Evolutionary conservation across 2,329 filamentous ascomycete species (phyloP).

Genomic region (Metarhizium guizhouense): DNA sequence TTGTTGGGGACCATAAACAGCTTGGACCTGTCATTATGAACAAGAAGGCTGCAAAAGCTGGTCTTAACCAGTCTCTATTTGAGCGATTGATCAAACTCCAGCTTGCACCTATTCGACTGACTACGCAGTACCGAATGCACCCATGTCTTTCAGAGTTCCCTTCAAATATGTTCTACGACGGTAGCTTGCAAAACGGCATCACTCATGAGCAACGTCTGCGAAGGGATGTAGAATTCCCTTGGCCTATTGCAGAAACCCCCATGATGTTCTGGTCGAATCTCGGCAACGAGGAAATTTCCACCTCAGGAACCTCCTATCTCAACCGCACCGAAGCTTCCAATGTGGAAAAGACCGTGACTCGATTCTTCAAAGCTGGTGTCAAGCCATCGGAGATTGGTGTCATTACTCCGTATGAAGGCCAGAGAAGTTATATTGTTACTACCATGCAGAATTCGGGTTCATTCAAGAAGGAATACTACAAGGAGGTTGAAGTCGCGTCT

Average conservation of each 20-base stretch:
- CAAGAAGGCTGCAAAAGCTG: slow-evolving; percentile 97
- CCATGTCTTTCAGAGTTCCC: slow-evolving; percentile 95
- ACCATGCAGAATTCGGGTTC: slow-evolving; percentile 98
- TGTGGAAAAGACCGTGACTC: slow-evolving; percentile 95
- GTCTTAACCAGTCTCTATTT: slow-evolving; percentile 95
- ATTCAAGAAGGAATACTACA: slow-evolving; percentile 97
- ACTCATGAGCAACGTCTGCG: slow-evolving; percentile 81
- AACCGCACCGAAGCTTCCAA: slow-evolving; percentile 96
- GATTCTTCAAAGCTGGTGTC: slow-evolving; percentile 98
- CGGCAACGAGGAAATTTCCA: slow-evolving; percentile 95
- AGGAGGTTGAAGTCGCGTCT: slow-evolving; percentile 95
- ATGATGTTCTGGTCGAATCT: slow-evolving; percentile 99
- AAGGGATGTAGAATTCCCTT: slow-evolving; percentile 93
- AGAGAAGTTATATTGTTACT: slow-evolving; percentile 95
- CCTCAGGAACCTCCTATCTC: slow-evolving; percentile 93
- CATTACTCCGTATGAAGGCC: slow-evolving; percentile 96
- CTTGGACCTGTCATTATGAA: slow-evolving; percentile 99
- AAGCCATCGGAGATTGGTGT: slow-evolving; percentile 89
- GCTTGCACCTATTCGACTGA: slow-evolving; percentile 82
- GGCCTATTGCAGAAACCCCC: slow-evolving; percentile 85
- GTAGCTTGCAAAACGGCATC: slow-evolving; percentile 91
- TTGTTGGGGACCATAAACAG: slow-evolving; percentile 97
- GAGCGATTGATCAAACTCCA: slow-evolving; percentile 92
- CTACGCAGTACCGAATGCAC: slow-evolving; percentile 98
- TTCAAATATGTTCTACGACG: slow-evolving; percentile 99